Conservation (phyloP, 1,284 basidiomycete species). For the Melanopsichium pennsylvanicum region DNA sequence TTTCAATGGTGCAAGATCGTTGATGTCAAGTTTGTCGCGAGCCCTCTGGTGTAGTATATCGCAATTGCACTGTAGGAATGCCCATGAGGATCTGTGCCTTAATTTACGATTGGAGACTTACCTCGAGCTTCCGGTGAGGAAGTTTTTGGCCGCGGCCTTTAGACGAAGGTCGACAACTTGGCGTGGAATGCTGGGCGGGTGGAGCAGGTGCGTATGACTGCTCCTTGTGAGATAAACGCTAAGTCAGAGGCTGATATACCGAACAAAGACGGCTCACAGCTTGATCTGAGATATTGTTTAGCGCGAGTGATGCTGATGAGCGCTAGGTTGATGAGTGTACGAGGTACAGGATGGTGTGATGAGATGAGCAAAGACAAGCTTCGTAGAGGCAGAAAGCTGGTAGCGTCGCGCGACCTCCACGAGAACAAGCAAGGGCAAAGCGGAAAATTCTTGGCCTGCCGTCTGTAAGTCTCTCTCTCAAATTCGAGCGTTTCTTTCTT, state of each 20-base stretch:
- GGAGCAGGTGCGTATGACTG: constrained; percentile 37
- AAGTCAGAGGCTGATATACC: constrained; percentile 29
- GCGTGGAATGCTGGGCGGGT: constrained; percentile 47
- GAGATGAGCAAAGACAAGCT: too few relatives aligned
- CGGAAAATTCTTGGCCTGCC: constrained; percentile 1
- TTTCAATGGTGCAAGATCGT: too few relatives aligned
- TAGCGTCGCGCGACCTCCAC: constrained; percentile 14
- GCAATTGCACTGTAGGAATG: too few relatives aligned
- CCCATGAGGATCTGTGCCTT: too few relatives aligned
- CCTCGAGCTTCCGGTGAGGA: constrained; percentile 47
- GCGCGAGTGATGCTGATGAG: not conserved
- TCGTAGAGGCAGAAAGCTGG: too few relatives aligned
- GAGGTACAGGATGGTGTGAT: not conserved
- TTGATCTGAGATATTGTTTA: constrained; percentile 5
- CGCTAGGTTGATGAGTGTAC: too few relatives aligned
- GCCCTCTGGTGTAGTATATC: too few relatives aligned
- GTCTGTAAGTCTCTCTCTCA: too few relatives aligned
- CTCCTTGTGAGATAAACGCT: constrained; percentile 21
- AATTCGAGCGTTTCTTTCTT: too few relatives aligned
- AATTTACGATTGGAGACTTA: constrained; percentile 2
- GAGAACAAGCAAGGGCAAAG: not conserved
- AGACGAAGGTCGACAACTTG: constrained; percentile 49
- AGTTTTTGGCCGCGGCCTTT: constrained; percentile 53
- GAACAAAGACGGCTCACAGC: constrained; percentile 24
- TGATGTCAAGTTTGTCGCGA: too few relatives aligned